Evolutionary conservation across 1,139 yeast species (phyloP), one percentile per base, ranked within the genome.

Genomic region (Suhomyces wounanorum): DNA sequence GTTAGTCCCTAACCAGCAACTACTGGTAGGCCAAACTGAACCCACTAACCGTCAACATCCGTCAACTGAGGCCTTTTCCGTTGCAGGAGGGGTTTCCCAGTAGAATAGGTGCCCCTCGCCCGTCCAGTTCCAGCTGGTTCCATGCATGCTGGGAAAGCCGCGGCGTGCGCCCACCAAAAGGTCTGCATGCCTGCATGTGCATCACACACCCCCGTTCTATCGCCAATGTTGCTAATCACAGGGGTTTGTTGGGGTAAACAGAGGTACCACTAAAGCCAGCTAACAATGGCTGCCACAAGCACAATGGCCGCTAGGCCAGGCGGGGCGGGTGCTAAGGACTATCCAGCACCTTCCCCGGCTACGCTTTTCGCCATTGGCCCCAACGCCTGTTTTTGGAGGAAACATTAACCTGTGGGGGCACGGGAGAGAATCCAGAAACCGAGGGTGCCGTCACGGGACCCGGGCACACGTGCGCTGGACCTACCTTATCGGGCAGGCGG

Each of bases 181-280:
- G 37, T n/a, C 8, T 14, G 18, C 37, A 33, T 14, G 18, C 37
- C 37, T 26, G 16, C 16, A 39, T 17, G 14, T 14, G 10, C 17
- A 18, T 16, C 8, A 40, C 6, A 21, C 23, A 21, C 23, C 23
- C 48, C 48, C 36, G 40, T 40, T 40, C 48, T 45, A 45, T 40
- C 44, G 40, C 37, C 28, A 45, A 13, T 13, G 3, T 40, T 40
- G 40, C 48, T 45, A n/a, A 33, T 16, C 18, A 16, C 18, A 14
- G 18, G 37, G 37, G 18, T 33, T 31, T 31, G 16, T n/a, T 10
- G 16, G n/a, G n/a, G n/a, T n/a, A n/a, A n/a, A n/a, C n/a, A 31
- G 10, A 26, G 30, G 8, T 26, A 26, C 30, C 8, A 26, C 8
- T 3, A n/a, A 14, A 8, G 35, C 8, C 21, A 33, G 33, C 8